Evolutionary conservation across 345 rosid genomes (phyloP).

Genomic region (Linum tenue): DNA sequence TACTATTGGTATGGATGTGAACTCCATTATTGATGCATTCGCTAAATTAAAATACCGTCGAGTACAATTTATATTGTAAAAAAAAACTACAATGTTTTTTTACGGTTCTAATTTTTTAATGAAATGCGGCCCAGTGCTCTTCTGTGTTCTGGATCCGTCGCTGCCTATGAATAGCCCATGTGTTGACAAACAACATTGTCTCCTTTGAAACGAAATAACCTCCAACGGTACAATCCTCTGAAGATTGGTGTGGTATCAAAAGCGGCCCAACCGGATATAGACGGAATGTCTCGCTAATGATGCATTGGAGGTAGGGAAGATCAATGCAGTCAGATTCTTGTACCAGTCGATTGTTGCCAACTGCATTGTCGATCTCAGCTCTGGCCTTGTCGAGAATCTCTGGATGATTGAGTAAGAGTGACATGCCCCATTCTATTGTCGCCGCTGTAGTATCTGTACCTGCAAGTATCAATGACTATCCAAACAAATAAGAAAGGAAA

Average conservation of each 20-base stretch:
- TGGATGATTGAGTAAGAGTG: conserved; percentile 2
- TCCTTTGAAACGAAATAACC: conserved; percentile 37
- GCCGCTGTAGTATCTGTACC: not conserved
- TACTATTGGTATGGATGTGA: too few relatives aligned
- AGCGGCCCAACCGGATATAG: not conserved
- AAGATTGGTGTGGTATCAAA: not conserved
- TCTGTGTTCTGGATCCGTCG: too few relatives aligned
- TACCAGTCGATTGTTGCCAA: too few relatives aligned
- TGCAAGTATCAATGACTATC: not conserved
- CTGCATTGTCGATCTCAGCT: not conserved
- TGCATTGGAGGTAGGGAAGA: too few relatives aligned
- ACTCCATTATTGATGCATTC: too few relatives aligned
- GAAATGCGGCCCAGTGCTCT: too few relatives aligned
- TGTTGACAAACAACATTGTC: too few relatives aligned
- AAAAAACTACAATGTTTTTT: too few relatives aligned
- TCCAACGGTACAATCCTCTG: conserved; percentile 6
- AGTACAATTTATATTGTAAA: too few relatives aligned
- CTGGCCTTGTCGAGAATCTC: not conserved
- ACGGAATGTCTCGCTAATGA: not conserved
- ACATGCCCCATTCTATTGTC: conserved; percentile 7
- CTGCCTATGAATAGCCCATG: too few relatives aligned
- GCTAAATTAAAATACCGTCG: too few relatives aligned
- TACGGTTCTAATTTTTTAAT: too few relatives aligned
- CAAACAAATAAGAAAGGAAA: not conserved
- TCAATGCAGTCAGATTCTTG: not conserved